Evolutionary conservation across 192 early-diverging fungal genomes (phyloP), one percentile per base, ranked within the genome.

Genomic region (Coemansia sp.): DNA sequence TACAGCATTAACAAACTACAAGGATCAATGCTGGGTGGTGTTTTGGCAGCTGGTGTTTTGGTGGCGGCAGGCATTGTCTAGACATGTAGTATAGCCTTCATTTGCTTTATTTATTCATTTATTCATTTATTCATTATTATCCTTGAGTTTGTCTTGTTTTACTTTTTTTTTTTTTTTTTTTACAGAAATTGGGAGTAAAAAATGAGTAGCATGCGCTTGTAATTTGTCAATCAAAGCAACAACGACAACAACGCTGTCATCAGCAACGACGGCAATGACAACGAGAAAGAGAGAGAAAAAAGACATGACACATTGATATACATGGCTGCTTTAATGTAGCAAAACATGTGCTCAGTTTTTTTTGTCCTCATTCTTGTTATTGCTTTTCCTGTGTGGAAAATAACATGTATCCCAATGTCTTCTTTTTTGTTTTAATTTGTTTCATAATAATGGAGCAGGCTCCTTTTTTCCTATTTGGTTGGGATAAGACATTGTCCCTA

Each of bases 51-150:
- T 54, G 51, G 51, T 22, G 20, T 54, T 54, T 54, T 54, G 51
- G 51, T 54, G 51, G 51, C 51, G 51, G 51, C 51, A 54, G 25
- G 51, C 51, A 54, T 54, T 54, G 51, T 54, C 20, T 54, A 54
- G 51, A 32, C 32, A 32, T 32, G 32, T 32, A 32, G 32, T 32
- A 32, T 32, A 32, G 14, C 5, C 13, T 63, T 46, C 6, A 41
- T 61, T 3, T 61, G 5, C 22, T 44, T 32, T 32, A 32, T 32
- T 32, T 32, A 4, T 32, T 32, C 2, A 32, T 25, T 25, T 25
- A 2, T 25, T 25, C 2, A 25, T 53, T 13, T 43, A 43, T 32
- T n/a, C 45, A 57, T 44, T 63, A 14, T 50, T 63, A 5, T 39
- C 14, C 55, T 37, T 17, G 20, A 22, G 14, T 6, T 16, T 66